These are phyloP conservation scores for Bipolaris sorokiniana DNA, from an alignment of 2,329 filamentous ascomycete species.

Conservation along the genomic window DNA sequence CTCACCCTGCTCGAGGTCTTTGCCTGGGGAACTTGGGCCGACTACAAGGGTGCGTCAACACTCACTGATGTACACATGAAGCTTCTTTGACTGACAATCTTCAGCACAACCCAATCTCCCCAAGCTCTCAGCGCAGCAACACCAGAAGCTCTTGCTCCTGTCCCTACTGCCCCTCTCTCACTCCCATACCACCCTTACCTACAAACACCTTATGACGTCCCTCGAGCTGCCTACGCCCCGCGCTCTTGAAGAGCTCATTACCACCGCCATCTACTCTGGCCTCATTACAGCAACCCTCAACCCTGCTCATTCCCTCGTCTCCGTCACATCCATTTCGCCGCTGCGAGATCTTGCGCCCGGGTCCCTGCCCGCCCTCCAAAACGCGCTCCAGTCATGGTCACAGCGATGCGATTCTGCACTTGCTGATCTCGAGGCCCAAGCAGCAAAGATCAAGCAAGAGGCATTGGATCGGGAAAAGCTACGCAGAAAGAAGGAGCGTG, in stretches of 20 bases:
- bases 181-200: constrained; percentile 70
- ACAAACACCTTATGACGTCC: constrained; percentile 68
- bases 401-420: constrained; percentile 78
- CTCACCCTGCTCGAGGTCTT: constrained; percentile 84
- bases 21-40: constrained; percentile 85
- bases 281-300: constrained; percentile 84
- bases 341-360: constrained; percentile 83
- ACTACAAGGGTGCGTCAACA: constrained; percentile 66
- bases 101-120: constrained; percentile 65
- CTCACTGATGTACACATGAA: not conserved
- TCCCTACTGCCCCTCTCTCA: constrained; percentile 82
- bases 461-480: constrained; percentile 52
- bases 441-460: constrained; percentile 65
- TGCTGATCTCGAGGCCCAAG: constrained; percentile 75
- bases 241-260: constrained; percentile 84
- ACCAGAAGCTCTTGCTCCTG: constrained; percentile 86
- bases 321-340: constrained; percentile 80
- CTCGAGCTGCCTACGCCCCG: constrained; percentile 71
- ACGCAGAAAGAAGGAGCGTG: constrained; percentile 51
- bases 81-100: constrained; percentile 7
- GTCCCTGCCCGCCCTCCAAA: constrained; percentile 71
- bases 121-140: constrained; percentile 72
- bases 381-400: constrained; percentile 75
- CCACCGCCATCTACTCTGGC: constrained; percentile 83
- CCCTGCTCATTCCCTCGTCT: constrained; percentile 73